A percentile compares a stretch with the other conserved stretches of the same genome.
phyloP scores from a whole-genome alignment of 371 early-diverging fungal genomes.

The Mucor ambiguus region DNA sequence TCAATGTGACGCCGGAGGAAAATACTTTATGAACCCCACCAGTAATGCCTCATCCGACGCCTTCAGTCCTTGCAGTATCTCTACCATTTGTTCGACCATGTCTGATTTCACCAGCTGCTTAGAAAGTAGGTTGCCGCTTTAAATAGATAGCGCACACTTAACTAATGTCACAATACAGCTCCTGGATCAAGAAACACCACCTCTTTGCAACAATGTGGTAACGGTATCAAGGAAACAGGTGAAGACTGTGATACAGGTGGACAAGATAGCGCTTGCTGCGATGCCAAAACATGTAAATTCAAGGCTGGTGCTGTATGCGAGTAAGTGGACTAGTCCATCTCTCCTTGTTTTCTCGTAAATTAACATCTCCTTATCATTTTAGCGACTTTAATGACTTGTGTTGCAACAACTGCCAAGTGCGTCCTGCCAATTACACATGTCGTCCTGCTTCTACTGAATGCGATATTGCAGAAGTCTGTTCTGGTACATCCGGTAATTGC shows the following conservation, averaged over 20 bases:
- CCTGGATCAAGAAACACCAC: conserved; percentile 55
- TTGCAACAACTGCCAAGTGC: conserved; percentile 78
- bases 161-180: conserved; percentile 35
- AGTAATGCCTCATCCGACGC: conserved; percentile 69
- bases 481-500: conserved; percentile 76
- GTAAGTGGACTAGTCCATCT: conserved; percentile 35
- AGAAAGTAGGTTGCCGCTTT: conserved; percentile 34
- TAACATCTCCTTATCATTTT: background rate
- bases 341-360: background rate
- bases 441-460: conserved; percentile 81
- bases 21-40: conserved; percentile 88
- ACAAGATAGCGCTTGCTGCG: conserved; percentile 78
- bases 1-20: conserved; percentile 80
- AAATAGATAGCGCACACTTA: no score
- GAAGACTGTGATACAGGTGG: conserved; percentile 97
- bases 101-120: conserved; percentile 58
- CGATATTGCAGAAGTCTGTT: conserved; percentile 83
- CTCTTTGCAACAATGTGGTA: conserved; percentile 84
- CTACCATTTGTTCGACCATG: conserved; percentile 66
- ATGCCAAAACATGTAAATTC: conserved; percentile 79
- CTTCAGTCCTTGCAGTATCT: conserved; percentile 85
- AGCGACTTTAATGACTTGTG: conserved; percentile 87
- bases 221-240: conserved; percentile 87
- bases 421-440: conserved; percentile 72
- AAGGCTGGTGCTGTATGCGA: conserved; percentile 79